Conservation (phyloP, 73 alveolate species). For the Durusdinium trenchii region DNA sequence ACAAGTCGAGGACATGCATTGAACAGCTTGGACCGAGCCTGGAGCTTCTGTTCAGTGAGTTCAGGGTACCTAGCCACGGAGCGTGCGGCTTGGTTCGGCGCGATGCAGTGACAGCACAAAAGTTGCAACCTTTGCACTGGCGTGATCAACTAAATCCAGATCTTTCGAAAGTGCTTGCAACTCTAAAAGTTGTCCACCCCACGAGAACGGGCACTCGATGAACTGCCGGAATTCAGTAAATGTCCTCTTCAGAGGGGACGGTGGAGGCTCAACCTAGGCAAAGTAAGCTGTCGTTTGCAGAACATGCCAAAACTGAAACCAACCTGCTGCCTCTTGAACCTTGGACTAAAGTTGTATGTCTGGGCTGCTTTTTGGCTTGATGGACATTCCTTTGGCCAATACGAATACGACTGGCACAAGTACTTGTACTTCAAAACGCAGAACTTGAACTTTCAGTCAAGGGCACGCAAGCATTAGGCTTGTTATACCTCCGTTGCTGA, state of each 20-base stretch:
- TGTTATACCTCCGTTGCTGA: not conserved
- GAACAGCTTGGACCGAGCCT: too few species aligned
- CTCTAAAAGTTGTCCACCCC: too few species aligned
- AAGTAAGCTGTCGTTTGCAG: not conserved
- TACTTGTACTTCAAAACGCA: not conserved
- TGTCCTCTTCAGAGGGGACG: constrained; percentile 15
- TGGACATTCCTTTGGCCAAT: not conserved
- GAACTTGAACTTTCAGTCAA: not conserved
- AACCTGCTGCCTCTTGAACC: not conserved
- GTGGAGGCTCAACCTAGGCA: constrained; percentile 20
- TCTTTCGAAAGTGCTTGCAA: too few species aligned
- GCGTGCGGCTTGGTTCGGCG: not conserved
- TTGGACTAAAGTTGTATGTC: not conserved
- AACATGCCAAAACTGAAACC: not conserved
- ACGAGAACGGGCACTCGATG: constrained; percentile 67
- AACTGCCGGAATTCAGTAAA: constrained; percentile 90
- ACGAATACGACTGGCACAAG: not conserved
- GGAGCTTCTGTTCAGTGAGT: constrained; percentile 67
- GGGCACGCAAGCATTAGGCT: not conserved
- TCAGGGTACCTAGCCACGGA: constrained; percentile 30
- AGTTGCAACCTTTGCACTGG: too few species aligned
- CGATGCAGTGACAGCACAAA: not conserved
- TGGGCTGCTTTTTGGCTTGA: not conserved
- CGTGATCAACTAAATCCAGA: too few species aligned
- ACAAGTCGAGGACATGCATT: too few species aligned